Percentiles rank a stretch among this genome's conserved stretches.
Conservation (phyloP, 2,329 filamentous ascomycete species). For the Talaromyces sp. region DNA sequence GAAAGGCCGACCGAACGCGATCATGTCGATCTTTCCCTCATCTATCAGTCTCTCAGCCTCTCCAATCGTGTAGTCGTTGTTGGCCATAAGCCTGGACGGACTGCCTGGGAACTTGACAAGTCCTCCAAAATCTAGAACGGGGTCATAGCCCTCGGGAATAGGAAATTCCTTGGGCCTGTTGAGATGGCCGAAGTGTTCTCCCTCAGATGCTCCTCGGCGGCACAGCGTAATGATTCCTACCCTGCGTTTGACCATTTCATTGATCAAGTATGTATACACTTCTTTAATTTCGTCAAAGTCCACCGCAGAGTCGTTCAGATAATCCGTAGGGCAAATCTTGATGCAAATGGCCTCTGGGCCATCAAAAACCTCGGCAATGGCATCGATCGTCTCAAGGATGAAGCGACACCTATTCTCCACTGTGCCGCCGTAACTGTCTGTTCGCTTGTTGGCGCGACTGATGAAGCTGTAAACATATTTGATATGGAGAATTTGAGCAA, state of each 20-base stretch:
- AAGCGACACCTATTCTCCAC: conserved; percentile 26
- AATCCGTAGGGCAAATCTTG: conserved; percentile 24
- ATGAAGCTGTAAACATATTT: background rate
- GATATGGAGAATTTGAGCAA: background rate
- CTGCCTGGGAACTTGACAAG: conserved; percentile 23
- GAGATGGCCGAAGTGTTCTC: background rate
- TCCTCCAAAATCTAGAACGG: conserved; percentile 17
- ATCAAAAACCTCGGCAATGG: conserved; percentile 18
- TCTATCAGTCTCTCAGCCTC: conserved; percentile 17
- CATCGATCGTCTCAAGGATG: conserved; percentile 25
- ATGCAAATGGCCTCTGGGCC: conserved; percentile 17
- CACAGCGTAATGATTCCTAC: conserved; percentile 13
- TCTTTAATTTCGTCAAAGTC: conserved; percentile 14
- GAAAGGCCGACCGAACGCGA: conserved; percentile 18
- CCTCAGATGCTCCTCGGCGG: conserved; percentile 9
- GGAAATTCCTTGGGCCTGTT: conserved; percentile 5
- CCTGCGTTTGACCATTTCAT: conserved; percentile 7
- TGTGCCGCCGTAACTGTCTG: conserved; percentile 26
- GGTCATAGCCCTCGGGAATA: conserved; percentile 16
- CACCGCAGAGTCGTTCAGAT: conserved; percentile 17
- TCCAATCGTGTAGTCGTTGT: conserved; percentile 19
- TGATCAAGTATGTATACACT: conserved; percentile 13
- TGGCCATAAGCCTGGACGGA: conserved; percentile 20
- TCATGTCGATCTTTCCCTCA: conserved; percentile 17
- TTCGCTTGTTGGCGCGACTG: conserved; percentile 19